Conservation (phyloP, 148 eudicot species). For the Fallopia convolvulus region DNA sequence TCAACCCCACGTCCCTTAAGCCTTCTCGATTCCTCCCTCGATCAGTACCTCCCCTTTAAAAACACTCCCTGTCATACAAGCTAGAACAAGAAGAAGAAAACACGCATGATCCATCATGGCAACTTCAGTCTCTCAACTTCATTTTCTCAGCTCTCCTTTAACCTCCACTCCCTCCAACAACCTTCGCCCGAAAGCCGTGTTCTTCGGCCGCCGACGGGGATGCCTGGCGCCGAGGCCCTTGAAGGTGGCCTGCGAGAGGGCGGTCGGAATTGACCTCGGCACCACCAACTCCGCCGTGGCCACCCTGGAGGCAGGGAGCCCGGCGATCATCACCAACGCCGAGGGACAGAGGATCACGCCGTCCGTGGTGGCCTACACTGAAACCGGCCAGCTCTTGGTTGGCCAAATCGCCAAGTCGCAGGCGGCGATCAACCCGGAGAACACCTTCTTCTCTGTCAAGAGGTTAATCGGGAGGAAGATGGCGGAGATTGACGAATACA, state of each 20-base stretch:
- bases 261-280: conserved; percentile 62
- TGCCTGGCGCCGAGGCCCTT: neutral
- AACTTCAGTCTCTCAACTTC: neutral
- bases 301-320: conserved; percentile 64
- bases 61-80: neutral
- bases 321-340: conserved; percentile 43
- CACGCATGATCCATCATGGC: neutral
- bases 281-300: conserved; percentile 77
- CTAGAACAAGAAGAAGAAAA: too few relatives aligned
- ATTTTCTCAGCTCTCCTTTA: neutral
- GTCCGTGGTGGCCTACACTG: conserved; percentile 53
- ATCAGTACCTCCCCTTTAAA: neutral
- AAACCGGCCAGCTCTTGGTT: conserved; percentile 31
- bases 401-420: conserved; percentile 58
- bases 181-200: neutral
- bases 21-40: neutral
- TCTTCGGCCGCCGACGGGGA: neutral
- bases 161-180: neutral
- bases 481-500: conserved; percentile 51
- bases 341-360: conserved; percentile 76
- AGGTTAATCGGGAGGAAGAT: conserved; percentile 32
- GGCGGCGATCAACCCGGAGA: conserved; percentile 42
- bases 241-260: conserved; percentile 43
- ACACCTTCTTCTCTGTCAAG: conserved; percentile 37
- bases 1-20: neutral